Conservation (phyloP, 208 protist genomes). For the Leishmania gerbilli region DNA sequence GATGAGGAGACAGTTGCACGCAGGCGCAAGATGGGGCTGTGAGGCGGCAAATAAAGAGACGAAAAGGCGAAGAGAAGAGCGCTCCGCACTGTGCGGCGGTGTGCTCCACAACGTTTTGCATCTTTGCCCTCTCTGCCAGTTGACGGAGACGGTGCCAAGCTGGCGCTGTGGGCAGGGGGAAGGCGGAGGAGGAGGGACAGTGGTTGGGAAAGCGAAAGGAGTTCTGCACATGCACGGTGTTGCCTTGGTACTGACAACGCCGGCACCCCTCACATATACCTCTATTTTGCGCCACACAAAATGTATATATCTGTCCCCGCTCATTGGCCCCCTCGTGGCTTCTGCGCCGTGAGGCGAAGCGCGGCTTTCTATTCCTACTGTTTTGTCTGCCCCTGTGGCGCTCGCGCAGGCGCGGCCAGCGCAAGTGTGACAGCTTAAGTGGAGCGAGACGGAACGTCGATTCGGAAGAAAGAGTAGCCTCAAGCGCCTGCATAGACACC, state of each 20-base stretch:
- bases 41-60: background rate
- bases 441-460: background rate
- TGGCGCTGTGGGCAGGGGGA: background rate
- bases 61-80: background rate
- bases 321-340: background rate
- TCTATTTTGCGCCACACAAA: background rate
- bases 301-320: background rate
- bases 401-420: background rate
- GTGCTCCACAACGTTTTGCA: background rate
- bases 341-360: background rate
- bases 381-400: background rate
- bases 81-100: background rate
- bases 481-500: background rate
- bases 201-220: background rate
- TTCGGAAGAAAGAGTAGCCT: background rate
- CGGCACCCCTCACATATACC: background rate
- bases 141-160: background rate
- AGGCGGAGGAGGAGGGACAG: background rate
- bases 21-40: slow-evolving; percentile 9
- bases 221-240: background rate
- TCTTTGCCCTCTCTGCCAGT: background rate
- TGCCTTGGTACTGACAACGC: background rate
- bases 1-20: slow-evolving; percentile 16
- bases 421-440: background rate
- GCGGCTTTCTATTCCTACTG: background rate